These are phyloP conservation scores for Amoebophrya sp. DNA, from an alignment of 169 alveolate species.

Conservation along the genomic window DNA sequence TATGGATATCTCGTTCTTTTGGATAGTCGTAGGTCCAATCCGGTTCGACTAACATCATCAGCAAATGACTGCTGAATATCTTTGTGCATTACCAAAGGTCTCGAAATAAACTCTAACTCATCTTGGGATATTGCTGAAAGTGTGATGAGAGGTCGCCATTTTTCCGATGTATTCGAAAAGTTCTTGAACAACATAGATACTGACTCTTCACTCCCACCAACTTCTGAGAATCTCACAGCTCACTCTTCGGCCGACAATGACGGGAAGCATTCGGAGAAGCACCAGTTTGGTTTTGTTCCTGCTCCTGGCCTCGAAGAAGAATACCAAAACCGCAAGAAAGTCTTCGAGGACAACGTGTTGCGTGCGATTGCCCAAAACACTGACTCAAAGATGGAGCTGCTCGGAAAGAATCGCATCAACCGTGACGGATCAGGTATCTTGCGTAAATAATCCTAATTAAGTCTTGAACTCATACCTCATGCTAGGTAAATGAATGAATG, in stretches of 20 bases:
- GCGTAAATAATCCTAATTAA: no score
- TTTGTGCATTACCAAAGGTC: not conserved
- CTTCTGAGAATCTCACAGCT: no score
- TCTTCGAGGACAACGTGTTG: not conserved
- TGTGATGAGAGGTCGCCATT: no score
- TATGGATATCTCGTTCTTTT: not conserved
- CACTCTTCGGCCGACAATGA: not conserved
- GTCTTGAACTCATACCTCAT: no score
- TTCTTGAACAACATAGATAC: not conserved
- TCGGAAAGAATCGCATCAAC: not conserved
- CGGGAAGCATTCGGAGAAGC: not conserved
- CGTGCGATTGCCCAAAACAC: not conserved
- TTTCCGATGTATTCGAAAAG: no score
- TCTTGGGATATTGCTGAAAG: no score
- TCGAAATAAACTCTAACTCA: no score
- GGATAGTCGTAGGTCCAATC: not conserved
- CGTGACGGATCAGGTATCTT: no score
- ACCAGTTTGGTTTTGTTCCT: not conserved
- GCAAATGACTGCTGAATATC: not conserved
- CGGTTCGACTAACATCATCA: not conserved
- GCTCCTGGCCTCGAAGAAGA: not conserved
- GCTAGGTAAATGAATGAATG: no score
- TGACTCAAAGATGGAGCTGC: no score
- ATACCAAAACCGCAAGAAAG: not conserved
- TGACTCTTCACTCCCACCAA: not conserved